phyloP scores from a whole-genome alignment of 441 rosid species.

The Eutrema salsugineum region DNA sequence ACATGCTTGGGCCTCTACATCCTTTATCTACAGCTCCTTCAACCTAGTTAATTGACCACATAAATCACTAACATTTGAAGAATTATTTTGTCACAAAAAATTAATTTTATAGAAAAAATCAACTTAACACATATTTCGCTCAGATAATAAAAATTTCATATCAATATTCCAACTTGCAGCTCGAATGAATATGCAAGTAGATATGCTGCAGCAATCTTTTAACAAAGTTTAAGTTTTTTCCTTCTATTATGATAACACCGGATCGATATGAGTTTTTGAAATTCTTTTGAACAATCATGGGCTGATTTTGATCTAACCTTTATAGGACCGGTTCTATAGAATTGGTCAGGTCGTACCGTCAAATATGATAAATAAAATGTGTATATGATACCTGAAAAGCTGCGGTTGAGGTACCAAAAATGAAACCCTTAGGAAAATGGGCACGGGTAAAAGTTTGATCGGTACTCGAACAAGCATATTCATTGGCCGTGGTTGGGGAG shows the following conservation, averaged over 20 bases:
- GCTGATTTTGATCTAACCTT: background rate
- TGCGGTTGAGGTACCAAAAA: constrained; percentile 31
- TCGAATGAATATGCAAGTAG: background rate
- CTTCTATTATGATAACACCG: too few relatives aligned
- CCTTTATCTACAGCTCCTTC: constrained; percentile 65
- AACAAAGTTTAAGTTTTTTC: too few relatives aligned
- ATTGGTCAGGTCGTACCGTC: background rate
- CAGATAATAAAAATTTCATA: background rate
- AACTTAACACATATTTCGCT: background rate
- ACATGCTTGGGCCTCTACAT: constrained; percentile 58
- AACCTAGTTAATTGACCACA: constrained; percentile 34
- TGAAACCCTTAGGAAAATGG: constrained; percentile 29
- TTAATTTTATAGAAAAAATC: background rate
- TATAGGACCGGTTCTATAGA: background rate
- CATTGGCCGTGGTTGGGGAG: constrained; percentile 12
- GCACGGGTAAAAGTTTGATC: constrained; percentile 26
- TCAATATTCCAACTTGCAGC: background rate
- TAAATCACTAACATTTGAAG: background rate
- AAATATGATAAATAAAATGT: background rate
- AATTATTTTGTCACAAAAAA: background rate
- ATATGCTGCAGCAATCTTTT: background rate
- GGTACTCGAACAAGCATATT: constrained; percentile 22
- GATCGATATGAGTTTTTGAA: too few relatives aligned
- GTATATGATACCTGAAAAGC: constrained; percentile 28
- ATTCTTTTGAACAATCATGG: background rate